Percentiles rank a stretch among this genome's conserved stretches.
These are phyloP conservation scores for Neonectria punicea DNA, from an alignment of 2,329 filamentous ascomycete species.

Conservation along the genomic window DNA sequence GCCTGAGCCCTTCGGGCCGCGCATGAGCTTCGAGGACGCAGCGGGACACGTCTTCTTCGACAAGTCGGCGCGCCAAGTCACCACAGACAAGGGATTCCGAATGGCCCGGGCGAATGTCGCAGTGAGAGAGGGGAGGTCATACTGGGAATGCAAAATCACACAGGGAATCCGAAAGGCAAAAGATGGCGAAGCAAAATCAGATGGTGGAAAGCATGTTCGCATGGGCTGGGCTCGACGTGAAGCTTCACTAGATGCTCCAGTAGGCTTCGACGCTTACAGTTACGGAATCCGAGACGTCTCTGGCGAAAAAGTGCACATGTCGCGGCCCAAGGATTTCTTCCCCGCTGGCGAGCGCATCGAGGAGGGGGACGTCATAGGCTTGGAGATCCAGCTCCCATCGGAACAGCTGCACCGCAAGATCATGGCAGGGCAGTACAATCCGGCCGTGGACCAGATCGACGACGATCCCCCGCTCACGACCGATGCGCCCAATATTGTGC, in stretches of 20 bases:
- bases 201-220: constrained; percentile 74
- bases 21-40: constrained; percentile 93
- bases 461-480: constrained; percentile 64
- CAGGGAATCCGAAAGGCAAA: constrained; percentile 69
- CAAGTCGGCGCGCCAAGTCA: constrained; percentile 78
- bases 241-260: constrained; percentile 82
- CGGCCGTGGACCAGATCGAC: constrained; percentile 76
- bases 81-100: constrained; percentile 91
- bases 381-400: constrained; percentile 91
- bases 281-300: constrained; percentile 91
- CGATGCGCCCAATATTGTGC: constrained; percentile 83
- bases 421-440: constrained; percentile 87
- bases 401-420: constrained; percentile 88
- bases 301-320: constrained; percentile 93
- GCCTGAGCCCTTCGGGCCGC: constrained; percentile 81
- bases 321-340: constrained; percentile 90
- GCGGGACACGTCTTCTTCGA: constrained; percentile 88
- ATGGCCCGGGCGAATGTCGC: constrained; percentile 92
- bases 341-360: constrained; percentile 80
- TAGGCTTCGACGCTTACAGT: constrained; percentile 91
- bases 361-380: constrained; percentile 92
- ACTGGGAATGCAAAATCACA: constrained; percentile 93
- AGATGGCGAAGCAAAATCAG: constrained; percentile 55
- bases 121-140: constrained; percentile 88
- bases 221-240: constrained; percentile 88